These are phyloP conservation scores for Neospora caninum DNA, from an alignment of 169 alveolate species.

Conservation along the genomic window DNA sequence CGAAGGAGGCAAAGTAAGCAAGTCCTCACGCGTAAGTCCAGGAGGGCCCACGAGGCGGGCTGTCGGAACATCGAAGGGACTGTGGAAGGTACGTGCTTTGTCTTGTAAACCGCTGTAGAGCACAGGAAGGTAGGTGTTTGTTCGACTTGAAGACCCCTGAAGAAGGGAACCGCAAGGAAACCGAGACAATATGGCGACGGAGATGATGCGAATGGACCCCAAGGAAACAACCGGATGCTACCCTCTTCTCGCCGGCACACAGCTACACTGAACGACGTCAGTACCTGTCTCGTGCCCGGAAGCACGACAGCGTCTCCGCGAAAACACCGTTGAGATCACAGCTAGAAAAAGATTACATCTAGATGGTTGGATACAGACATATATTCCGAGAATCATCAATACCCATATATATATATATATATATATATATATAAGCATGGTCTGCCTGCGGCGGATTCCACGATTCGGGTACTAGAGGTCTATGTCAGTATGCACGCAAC, in stretches of 20 bases:
- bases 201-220: not conserved
- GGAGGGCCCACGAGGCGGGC: not conserved
- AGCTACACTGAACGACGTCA: not conserved
- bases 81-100: not conserved
- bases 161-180: not conserved
- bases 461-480: too few relatives aligned
- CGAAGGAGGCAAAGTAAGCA: not conserved
- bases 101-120: slow-evolving; percentile 36
- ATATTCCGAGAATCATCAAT: too few relatives aligned
- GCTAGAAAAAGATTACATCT: too few relatives aligned
- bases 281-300: not conserved
- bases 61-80: not conserved
- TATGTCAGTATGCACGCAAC: too few relatives aligned
- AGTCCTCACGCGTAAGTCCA: not conserved
- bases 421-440: too few relatives aligned
- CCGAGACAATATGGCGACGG: not conserved
- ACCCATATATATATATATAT: too few relatives aligned
- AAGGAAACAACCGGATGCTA: not conserved
- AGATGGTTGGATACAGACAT: too few relatives aligned
- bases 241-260: not conserved
- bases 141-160: not conserved
- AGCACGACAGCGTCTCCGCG: too few relatives aligned
- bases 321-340: too few relatives aligned
- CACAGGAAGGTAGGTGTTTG: not conserved
- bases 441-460: too few relatives aligned